Evolutionary conservation across 345 rosid species (phyloP), one percentile per base, ranked within the genome.

Genomic region (Eucalyptus dawsonii): DNA sequence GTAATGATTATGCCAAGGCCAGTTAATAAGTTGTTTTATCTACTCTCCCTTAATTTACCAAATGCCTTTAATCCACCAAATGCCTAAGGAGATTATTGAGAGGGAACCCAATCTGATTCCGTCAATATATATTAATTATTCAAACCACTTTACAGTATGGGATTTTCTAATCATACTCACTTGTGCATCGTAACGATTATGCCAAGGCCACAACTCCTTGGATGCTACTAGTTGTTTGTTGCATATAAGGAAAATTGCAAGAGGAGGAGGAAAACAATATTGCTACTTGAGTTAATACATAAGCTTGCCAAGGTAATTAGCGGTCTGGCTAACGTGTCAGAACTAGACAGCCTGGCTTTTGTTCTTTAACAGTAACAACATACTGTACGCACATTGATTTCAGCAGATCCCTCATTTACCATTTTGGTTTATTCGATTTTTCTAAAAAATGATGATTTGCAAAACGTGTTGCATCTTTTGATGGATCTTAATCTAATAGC

Each of bases 101-200:
- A 47, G 49, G 49, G 13, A 10, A 47, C 49, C 49, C 13, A 47
- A 47, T 47, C 4, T 0, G 49, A 47, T 47, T 47, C 13, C 0
- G 0, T 47, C 1, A 47, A 47, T 47, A 47, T 47, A 47, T n/a
- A n/a, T n/a, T n/a, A n/a, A n/a, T n/a, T n/a, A n/a, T n/a, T n/a
- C n/a, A n/a, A n/a, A n/a, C n/a, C 2, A 21, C 25, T 53, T 53
- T 53, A 19, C 1, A 1, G 11, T 1, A 19, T 53, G 58, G 5
- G 22, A 19, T 53, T 53, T 53, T 53, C 11, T 53, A 53, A 53
- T 9, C 58, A 19, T 19, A 53, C 58, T 53, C 58, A 19, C 1
- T 0, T 3, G 24, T 53, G 58, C 24, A 53, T 53, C 4, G 10
- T 53, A 53, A 53, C 2, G 0, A 19, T 53, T 53, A 76, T 4